phyloP scores from a whole-genome alignment of 805 yeast species.

The Maudiozyma barnettii region DNA sequence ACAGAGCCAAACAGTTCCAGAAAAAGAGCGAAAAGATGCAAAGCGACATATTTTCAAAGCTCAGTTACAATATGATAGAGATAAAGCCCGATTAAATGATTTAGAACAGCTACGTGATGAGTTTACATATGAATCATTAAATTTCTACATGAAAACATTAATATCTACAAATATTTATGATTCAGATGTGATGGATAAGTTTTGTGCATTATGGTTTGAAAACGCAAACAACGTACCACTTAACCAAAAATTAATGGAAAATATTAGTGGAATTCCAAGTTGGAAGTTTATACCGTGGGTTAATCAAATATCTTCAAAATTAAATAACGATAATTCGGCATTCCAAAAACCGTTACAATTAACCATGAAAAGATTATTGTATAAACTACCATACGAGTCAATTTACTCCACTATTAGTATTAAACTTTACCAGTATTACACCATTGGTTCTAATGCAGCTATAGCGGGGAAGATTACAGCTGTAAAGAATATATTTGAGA shows the following conservation, averaged over 20 bases:
- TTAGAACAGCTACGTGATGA: constrained; percentile 32
- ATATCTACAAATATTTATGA: constrained; percentile 34
- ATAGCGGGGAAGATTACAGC: constrained; percentile 41
- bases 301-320: constrained; percentile 67
- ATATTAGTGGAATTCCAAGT: constrained; percentile 40
- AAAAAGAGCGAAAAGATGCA: constrained; percentile 43
- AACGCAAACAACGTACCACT: constrained; percentile 38
- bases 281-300: constrained; percentile 70
- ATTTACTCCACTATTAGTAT: constrained; percentile 55
- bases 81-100: constrained; percentile 36
- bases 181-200: constrained; percentile 58
- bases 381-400: constrained; percentile 63
- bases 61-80: constrained; percentile 40
- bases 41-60: constrained; percentile 43
- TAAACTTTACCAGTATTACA: constrained; percentile 34
- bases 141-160: constrained; percentile 51
- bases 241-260: constrained; percentile 33
- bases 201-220: constrained; percentile 78
- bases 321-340: constrained; percentile 37
- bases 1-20: constrained; percentile 32
- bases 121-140: constrained; percentile 46
- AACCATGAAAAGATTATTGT: constrained; percentile 39
- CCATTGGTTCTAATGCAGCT: constrained; percentile 29
- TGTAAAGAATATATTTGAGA: constrained; percentile 41
- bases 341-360: constrained; percentile 50